Percentiles rank a stretch among this genome's conserved stretches.
phyloP scores from a whole-genome alignment of 768 basidiomycete genomes.

The Boletus barrowsii region DNA sequence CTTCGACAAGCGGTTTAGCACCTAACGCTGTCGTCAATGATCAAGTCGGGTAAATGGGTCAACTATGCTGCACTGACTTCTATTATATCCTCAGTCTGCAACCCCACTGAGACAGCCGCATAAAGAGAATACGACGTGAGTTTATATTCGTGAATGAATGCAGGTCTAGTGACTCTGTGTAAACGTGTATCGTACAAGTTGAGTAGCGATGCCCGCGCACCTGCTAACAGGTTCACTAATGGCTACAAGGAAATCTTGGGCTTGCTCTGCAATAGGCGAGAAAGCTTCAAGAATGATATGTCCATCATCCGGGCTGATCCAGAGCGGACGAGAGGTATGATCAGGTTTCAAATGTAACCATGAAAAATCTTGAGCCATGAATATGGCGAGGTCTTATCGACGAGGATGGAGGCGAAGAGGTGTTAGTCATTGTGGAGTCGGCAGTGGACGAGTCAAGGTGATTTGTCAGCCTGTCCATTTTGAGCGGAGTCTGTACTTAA shows the following conservation, averaged over 20 bases:
- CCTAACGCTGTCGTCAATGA: constrained; percentile 46
- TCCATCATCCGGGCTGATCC: constrained; percentile 92
- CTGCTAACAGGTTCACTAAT: constrained; percentile 99
- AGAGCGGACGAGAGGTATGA: constrained; percentile 88
- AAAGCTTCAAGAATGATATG: constrained; percentile 97
- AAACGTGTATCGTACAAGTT: constrained; percentile 28
- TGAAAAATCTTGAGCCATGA: constrained; percentile 82
- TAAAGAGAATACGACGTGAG: constrained; percentile 97
- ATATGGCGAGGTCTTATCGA: constrained; percentile 74
- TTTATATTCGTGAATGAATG: constrained; percentile 99
- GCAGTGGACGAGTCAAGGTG: not conserved
- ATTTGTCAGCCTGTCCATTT: constrained; percentile 31
- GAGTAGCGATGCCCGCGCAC: constrained; percentile 47
- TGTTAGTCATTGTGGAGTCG: constrained; percentile 5
- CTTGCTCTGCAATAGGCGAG: constrained; percentile 95
- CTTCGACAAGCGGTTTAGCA: constrained; percentile 80
- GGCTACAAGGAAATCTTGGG: constrained; percentile 96
- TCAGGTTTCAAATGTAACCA: constrained; percentile 86
- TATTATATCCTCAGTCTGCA: constrained; percentile 98
- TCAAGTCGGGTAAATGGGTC: constrained; percentile 19
- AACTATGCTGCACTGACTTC: constrained; percentile 58
- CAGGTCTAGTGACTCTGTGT: constrained; percentile 57
- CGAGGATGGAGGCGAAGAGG: constrained; percentile 41
- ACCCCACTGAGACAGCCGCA: constrained; percentile 96
- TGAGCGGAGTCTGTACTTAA: constrained; percentile 33